Conservation (phyloP, 495 filamentous ascomycete genomes). For the Geopyxis carbonaria region DNA sequence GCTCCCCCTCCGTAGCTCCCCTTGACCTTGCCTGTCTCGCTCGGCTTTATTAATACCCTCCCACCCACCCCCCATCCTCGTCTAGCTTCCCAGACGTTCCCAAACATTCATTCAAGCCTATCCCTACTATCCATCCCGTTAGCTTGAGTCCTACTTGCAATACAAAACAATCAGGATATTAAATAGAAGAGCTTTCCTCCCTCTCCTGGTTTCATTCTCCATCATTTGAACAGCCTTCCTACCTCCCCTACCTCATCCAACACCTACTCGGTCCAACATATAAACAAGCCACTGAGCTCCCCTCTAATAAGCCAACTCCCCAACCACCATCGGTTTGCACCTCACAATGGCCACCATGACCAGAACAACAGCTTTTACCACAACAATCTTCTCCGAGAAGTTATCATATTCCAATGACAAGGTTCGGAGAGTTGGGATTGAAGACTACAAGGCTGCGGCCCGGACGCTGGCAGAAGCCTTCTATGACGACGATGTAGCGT, state of each 20-base stretch:
- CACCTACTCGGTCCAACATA: no score
- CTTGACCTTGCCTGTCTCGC: no score
- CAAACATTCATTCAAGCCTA: constrained; percentile 19
- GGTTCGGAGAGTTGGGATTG: constrained; percentile 41
- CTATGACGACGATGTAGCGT: constrained; percentile 50
- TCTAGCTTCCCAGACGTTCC: constrained; percentile 12
- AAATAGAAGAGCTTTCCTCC: neutral
- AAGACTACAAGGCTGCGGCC: constrained; percentile 50
- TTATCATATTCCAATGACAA: constrained; percentile 24
- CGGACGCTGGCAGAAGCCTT: constrained; percentile 57
- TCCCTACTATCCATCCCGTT: no score
- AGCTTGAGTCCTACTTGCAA: neutral
- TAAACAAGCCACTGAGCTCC: no score
- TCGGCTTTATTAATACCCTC: constrained; percentile 21
- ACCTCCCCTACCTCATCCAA: neutral
- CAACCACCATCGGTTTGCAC: neutral
- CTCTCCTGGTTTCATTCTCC: neutral
- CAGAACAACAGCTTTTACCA: constrained; percentile 16
- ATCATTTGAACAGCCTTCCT: neutral
- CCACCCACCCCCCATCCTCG: constrained; percentile 11
- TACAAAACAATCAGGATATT: neutral
- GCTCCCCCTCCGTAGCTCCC: no score
- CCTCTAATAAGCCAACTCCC: neutral
- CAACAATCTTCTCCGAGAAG: constrained; percentile 10
- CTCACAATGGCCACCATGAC: constrained; percentile 18